Evolutionary conservation across 305 asterid species (phyloP).

Genomic region (Ilex paraguariensis): DNA sequence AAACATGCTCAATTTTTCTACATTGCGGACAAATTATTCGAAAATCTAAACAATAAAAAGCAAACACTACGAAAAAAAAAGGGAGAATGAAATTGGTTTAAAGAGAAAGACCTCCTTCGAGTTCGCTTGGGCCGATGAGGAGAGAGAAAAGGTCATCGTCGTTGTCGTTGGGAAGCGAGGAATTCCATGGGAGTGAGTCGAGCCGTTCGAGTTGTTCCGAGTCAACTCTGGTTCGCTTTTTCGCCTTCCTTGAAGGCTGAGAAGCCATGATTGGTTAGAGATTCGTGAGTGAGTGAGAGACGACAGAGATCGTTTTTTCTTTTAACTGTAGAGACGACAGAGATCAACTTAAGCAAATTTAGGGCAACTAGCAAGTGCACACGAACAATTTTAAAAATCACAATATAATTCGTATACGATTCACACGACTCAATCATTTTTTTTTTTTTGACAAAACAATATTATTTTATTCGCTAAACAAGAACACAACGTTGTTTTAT

Average conservation of each 20-base stretch:
- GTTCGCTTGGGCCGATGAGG: conserved; percentile 73
- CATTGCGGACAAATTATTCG: not conserved
- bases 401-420: too few relatives aligned
- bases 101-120: conserved; percentile 64
- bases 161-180: conserved; percentile 42
- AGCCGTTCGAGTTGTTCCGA: conserved; percentile 44
- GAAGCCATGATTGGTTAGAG: conserved; percentile 31
- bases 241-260: conserved; percentile 32
- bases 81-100: not conserved
- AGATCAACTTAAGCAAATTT: too few relatives aligned
- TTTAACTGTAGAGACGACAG: too few relatives aligned
- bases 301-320: too few relatives aligned
- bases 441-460: too few relatives aligned
- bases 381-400: too few relatives aligned
- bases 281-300: too few relatives aligned
- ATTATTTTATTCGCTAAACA: too few relatives aligned
- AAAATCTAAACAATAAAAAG: too few relatives aligned
- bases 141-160: conserved; percentile 44
- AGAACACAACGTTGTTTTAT: too few relatives aligned
- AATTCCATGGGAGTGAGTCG: conserved; percentile 67
- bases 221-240: conserved; percentile 46
- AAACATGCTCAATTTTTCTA: not conserved
- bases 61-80: not conserved
- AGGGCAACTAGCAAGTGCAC: too few relatives aligned
- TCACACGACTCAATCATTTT: too few relatives aligned